Conservation (phyloP, 1,284 basidiomycete species). For the Earliella scabrosa region DNA sequence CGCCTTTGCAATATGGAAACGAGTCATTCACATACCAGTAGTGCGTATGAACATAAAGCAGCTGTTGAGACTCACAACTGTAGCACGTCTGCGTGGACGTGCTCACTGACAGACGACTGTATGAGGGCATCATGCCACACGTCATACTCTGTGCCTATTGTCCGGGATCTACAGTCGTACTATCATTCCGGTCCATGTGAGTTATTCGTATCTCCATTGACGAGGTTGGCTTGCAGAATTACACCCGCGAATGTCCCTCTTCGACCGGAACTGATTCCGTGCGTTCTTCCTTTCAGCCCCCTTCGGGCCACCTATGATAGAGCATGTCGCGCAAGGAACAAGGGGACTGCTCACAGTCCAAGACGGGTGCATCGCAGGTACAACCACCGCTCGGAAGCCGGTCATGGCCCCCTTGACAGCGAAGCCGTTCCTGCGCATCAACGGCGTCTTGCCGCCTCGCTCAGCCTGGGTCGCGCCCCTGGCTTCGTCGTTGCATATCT, state of each 20-base stretch:
- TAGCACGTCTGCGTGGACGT: too few relatives aligned
- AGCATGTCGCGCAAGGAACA: background rate
- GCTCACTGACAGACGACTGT: too few relatives aligned
- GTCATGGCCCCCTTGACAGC: background rate
- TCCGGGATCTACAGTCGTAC: too few relatives aligned
- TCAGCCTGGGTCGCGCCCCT: background rate
- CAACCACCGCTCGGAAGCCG: background rate
- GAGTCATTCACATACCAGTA: too few relatives aligned
- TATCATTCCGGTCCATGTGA: too few relatives aligned
- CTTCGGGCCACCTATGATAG: background rate
- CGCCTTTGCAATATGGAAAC: too few relatives aligned
- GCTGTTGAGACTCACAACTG: too few relatives aligned
- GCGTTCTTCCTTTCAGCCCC: background rate
- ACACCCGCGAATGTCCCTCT: background rate
- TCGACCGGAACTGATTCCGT: background rate
- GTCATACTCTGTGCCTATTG: too few relatives aligned
- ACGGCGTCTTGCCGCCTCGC: background rate
- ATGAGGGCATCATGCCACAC: too few relatives aligned
- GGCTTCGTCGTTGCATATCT: background rate
- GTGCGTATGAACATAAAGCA: too few relatives aligned
- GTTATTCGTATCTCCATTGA: too few relatives aligned
- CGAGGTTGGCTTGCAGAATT: background rate
- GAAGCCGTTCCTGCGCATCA: background rate
- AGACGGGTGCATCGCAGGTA: background rate
- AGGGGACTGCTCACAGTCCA: background rate